Conservation (phyloP, 768 basidiomycete genomes). For the Trametes maxima region DNA sequence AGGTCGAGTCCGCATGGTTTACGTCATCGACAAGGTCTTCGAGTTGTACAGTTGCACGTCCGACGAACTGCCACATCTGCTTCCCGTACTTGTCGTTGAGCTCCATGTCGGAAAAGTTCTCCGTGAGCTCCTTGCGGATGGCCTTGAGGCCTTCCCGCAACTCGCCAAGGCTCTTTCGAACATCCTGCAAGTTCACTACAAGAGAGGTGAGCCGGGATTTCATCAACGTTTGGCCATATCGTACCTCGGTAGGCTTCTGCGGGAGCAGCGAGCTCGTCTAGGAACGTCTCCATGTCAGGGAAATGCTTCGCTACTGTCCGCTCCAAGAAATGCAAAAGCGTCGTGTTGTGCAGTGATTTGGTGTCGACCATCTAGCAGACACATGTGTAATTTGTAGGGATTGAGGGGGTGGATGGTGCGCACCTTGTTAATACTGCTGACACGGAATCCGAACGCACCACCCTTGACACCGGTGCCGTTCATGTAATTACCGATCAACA, state of each 20-base stretch:
- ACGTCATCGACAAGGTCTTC: slow-evolving; percentile 88
- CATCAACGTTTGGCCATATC: slow-evolving; percentile 3
- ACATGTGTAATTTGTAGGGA: not conserved
- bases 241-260: slow-evolving; percentile 91
- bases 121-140: slow-evolving; percentile 78
- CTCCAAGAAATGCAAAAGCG: slow-evolving; percentile 92
- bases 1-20: slow-evolving; percentile 80
- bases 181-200: slow-evolving; percentile 82
- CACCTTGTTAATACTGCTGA: slow-evolving; percentile 97
- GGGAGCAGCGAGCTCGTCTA: slow-evolving; percentile 87
- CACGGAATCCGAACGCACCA: slow-evolving; percentile 94
- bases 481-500: slow-evolving; percentile 97
- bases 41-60: slow-evolving; percentile 71
- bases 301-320: slow-evolving; percentile 87
- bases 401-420: not conserved
- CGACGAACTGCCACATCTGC: slow-evolving; percentile 91
- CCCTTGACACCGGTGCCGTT: slow-evolving; percentile 96
- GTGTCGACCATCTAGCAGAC: slow-evolving; percentile 85
- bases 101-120: slow-evolving; percentile 76
- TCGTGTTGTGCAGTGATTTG: slow-evolving; percentile 93
- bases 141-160: slow-evolving; percentile 75
- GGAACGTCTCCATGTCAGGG: slow-evolving; percentile 81
- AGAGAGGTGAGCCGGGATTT: slow-evolving; percentile 18
- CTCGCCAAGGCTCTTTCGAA: slow-evolving; percentile 73
- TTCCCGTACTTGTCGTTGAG: slow-evolving; percentile 78